A percentile compares a stretch with the other conserved stretches of the same genome.
These are phyloP conservation scores for Ceratobasidium sp. DNA, from an alignment of 1,284 basidiomycete genomes.

Conservation along the genomic window DNA sequence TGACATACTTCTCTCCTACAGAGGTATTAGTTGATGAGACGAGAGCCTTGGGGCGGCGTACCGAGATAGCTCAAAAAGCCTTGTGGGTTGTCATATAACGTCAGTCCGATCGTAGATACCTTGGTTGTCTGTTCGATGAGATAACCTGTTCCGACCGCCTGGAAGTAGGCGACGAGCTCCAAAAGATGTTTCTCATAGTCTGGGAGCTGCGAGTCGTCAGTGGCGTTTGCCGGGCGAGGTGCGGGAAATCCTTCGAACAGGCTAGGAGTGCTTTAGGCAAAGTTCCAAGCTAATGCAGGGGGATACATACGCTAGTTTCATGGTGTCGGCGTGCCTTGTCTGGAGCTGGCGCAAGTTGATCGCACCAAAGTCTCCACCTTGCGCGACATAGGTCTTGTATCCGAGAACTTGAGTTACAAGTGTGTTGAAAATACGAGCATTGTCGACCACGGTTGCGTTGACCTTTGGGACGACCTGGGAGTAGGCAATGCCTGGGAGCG, in stretches of 20 bases:
- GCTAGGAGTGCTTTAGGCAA: not conserved
- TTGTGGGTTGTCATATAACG: slow-evolving; percentile 16
- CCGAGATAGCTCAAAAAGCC: slow-evolving; percentile 2
- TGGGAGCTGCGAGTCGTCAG: slow-evolving; percentile 11
- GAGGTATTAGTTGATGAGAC: not conserved
- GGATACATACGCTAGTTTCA: slow-evolving; percentile 20
- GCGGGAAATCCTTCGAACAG: slow-evolving; percentile 20
- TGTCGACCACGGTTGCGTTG: slow-evolving; percentile 31
- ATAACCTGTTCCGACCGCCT: not conserved
- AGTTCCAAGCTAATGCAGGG: not conserved
- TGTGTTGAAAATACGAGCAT: slow-evolving; percentile 34
- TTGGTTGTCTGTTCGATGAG: not conserved
- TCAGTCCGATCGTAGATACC: slow-evolving; percentile 12
- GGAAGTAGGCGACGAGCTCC: slow-evolving; percentile 7
- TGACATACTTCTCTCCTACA: not conserved
- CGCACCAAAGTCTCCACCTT: slow-evolving; percentile 33
- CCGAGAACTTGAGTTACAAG: slow-evolving; percentile 32
- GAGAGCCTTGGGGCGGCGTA: not conserved
- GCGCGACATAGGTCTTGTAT: slow-evolving; percentile 34
- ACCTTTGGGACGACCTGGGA: slow-evolving; percentile 14
- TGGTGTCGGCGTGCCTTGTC: slow-evolving; percentile 5
- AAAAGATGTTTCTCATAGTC: slow-evolving; percentile 1
- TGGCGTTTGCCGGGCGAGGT: slow-evolving; percentile 2
- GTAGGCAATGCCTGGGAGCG: slow-evolving; percentile 34
- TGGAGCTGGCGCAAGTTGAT: slow-evolving; percentile 26